Conservation (phyloP, 805 yeast genomes). For the Starmerella etchellsii region DNA sequence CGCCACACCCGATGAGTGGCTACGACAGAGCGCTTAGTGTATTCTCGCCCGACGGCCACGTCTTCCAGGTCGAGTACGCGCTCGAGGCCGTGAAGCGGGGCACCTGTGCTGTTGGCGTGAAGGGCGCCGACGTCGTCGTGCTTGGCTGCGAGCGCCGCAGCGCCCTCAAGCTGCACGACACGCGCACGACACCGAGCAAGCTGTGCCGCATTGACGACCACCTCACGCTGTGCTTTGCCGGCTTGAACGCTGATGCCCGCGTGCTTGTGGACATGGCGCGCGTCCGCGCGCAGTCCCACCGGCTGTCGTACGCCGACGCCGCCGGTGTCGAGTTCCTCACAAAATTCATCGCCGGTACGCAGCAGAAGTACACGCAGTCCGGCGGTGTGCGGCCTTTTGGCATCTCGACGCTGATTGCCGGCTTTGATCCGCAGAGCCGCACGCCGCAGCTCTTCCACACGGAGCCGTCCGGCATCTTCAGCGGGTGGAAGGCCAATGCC, state of each 20-base stretch:
- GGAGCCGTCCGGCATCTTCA: constrained; percentile 93
- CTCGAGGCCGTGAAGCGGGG: constrained; percentile 96
- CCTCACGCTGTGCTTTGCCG: constrained; percentile 87
- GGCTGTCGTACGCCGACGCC: constrained; percentile 87
- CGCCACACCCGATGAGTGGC: too few relatives aligned
- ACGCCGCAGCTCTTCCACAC: constrained; percentile 82
- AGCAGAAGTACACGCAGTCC: constrained; percentile 90
- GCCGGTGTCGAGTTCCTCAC: constrained; percentile 86
- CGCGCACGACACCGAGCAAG: constrained; percentile 90
- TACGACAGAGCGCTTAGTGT: constrained; percentile 98
- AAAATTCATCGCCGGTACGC: constrained; percentile 92
- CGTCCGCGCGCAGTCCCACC: constrained; percentile 90
- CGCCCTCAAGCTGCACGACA: constrained; percentile 88
- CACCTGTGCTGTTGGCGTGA: constrained; percentile 94
- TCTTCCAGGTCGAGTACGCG: constrained; percentile 97
- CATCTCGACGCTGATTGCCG: constrained; percentile 86
- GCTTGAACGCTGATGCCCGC: constrained; percentile 96
- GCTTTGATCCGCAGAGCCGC: constrained; percentile 76
- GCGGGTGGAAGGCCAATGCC: constrained; percentile 96
- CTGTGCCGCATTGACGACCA: constrained; percentile 85
- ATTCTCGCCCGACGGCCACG: constrained; percentile 98
- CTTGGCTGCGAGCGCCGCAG: constrained; percentile 95
- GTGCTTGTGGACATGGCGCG: constrained; percentile 89
- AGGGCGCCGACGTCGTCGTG: constrained; percentile 78
- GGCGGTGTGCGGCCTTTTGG: constrained; percentile 99